Evolutionary conservation across 306 rosid species (phyloP).

Genomic region (Cucurbita argyrosperma): DNA sequence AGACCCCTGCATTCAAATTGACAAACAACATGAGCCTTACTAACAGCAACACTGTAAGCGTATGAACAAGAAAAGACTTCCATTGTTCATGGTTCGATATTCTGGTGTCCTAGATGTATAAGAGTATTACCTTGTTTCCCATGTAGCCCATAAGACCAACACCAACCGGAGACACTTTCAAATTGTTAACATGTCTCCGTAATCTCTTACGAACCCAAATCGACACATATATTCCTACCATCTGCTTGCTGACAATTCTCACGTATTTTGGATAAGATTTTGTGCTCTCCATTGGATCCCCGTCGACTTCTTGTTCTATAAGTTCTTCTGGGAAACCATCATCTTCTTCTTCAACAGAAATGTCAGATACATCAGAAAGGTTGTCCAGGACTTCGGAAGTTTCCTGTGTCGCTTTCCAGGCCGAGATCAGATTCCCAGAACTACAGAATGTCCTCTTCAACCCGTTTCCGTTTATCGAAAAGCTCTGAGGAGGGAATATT

Average conservation of each 20-base stretch:
- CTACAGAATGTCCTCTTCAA: constrained; percentile 53
- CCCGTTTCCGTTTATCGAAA: constrained; percentile 14
- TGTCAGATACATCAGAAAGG: constrained; percentile 27
- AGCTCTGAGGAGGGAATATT: constrained; percentile 8
- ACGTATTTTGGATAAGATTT: constrained; percentile 43
- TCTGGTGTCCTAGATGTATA: too few species aligned
- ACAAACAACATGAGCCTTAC: too few species aligned
- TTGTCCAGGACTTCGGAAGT: constrained; percentile 36
- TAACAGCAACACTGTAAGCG: neutral
- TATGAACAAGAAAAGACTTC: too few species aligned
- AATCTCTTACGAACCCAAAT: constrained; percentile 82
- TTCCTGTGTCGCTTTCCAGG: constrained; percentile 30
- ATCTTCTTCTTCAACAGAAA: constrained; percentile 23
- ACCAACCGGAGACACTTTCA: constrained; percentile 87
- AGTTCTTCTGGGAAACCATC: constrained; percentile 37
- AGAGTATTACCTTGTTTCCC: constrained; percentile 79
- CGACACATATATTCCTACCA: constrained; percentile 91
- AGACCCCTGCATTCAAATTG: constrained; percentile 56
- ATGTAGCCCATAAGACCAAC: constrained; percentile 96
- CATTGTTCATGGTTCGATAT: too few species aligned
- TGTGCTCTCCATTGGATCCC: constrained; percentile 2
- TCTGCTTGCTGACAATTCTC: constrained; percentile 89
- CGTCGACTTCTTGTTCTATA: constrained; percentile 13
- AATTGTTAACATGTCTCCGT: constrained; percentile 73
- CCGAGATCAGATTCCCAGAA: constrained; percentile 38